These are phyloP conservation scores for Taiozyma onychis DNA, from an alignment of 1,139 yeast species.

Conservation along the genomic window DNA sequence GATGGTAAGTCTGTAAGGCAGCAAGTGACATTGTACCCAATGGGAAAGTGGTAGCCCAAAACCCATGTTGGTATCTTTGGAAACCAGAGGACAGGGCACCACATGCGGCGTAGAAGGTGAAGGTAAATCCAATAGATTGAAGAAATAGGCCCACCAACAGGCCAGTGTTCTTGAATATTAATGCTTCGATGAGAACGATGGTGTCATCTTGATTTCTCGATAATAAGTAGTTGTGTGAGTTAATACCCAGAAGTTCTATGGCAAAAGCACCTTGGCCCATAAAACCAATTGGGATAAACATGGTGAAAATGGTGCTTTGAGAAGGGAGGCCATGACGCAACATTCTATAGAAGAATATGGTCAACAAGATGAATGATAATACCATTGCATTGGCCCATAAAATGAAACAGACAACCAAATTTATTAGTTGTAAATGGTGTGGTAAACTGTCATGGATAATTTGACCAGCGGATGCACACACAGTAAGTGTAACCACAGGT, in stretches of 20 bases:
- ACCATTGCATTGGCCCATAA: constrained; percentile 66
- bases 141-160: constrained; percentile 41
- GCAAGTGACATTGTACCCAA: constrained; percentile 76
- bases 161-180: constrained; percentile 10
- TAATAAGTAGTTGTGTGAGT: constrained; percentile 20
- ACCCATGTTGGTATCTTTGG: constrained; percentile 49
- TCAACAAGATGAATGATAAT: constrained; percentile 50
- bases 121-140: constrained; percentile 56
- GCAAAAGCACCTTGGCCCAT: constrained; percentile 82
- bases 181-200: constrained; percentile 21
- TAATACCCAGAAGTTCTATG: constrained; percentile 51
- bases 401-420: constrained; percentile 48
- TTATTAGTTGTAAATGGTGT: constrained; percentile 38
- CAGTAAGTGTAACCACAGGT: constrained; percentile 75
- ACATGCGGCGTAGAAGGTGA: constrained; percentile 49
- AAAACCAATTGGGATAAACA: constrained; percentile 61
- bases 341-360: constrained; percentile 55
- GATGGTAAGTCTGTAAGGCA: constrained; percentile 41
- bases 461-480: constrained; percentile 64
- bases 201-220: background rate
- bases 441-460: constrained; percentile 43
- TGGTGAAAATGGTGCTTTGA: constrained; percentile 38
- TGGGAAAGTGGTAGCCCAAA: constrained; percentile 92
- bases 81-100: constrained; percentile 36
- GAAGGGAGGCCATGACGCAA: constrained; percentile 56